These are phyloP conservation scores for Tuber calosporum DNA, from an alignment of 495 filamentous ascomycete genomes.

Conservation along the genomic window DNA sequence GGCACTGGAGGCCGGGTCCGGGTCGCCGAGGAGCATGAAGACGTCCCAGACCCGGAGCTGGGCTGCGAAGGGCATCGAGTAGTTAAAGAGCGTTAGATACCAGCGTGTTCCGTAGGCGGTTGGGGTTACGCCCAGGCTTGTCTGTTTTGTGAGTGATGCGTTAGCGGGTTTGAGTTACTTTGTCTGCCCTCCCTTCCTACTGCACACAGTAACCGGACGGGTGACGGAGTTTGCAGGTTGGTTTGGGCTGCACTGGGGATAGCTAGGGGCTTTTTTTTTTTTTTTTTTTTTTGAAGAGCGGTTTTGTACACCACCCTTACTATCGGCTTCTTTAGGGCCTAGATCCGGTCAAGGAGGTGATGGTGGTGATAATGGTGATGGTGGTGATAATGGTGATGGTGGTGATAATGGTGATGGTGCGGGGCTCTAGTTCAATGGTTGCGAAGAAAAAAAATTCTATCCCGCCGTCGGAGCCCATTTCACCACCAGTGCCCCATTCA, in stretches of 20 bases:
- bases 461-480: background rate
- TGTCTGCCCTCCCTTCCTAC: background rate
- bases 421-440: background rate
- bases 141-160: conserved; percentile 46
- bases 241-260: background rate
- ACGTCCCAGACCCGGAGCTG: conserved; percentile 99
- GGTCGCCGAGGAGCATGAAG: conserved; percentile 91
- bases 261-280: background rate
- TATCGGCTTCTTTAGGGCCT: background rate
- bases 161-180: conserved; percentile 10
- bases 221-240: background rate
- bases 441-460: background rate
- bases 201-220: background rate
- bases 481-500: background rate
- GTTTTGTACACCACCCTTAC: background rate
- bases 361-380: background rate
- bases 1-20: conserved; percentile 19
- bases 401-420: background rate
- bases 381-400: too few relatives aligned
- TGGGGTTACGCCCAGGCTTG: conserved; percentile 69
- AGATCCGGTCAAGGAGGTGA: background rate
- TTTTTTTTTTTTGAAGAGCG: background rate
- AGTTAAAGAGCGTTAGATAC: conserved; percentile 98
- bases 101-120: conserved; percentile 93
- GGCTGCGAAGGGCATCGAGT: conserved; percentile 89